These are phyloP conservation scores for Pythium sp. DNA, from an alignment of 352 stramenopile species.

Conservation along the genomic window DNA sequence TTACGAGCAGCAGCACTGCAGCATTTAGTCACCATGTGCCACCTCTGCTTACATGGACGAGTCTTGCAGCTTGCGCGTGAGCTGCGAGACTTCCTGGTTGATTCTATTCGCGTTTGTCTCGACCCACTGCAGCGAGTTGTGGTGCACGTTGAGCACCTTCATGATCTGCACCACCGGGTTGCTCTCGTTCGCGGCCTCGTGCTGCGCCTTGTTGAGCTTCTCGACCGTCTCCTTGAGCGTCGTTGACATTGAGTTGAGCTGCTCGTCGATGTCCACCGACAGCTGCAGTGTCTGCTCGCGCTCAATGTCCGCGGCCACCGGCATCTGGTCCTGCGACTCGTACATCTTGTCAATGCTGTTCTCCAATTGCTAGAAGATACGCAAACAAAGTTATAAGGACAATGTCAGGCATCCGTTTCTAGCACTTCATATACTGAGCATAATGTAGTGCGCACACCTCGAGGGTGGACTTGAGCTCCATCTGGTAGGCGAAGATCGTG, in stretches of 20 bases:
- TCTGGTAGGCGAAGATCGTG: slow-evolving; percentile 87
- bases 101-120: slow-evolving; percentile 68
- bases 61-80: slow-evolving; percentile 68
- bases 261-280: slow-evolving; percentile 83
- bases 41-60: slow-evolving; percentile 43
- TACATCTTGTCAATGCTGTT: slow-evolving; percentile 90
- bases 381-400: neutral
- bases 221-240: slow-evolving; percentile 87
- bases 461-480: slow-evolving; percentile 86
- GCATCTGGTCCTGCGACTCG: slow-evolving; percentile 82
- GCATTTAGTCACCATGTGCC: neutral
- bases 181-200: slow-evolving; percentile 62
- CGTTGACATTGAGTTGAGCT: slow-evolving; percentile 85
- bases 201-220: slow-evolving; percentile 82
- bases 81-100: slow-evolving; percentile 60
- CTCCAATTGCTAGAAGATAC: slow-evolving; percentile 63
- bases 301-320: slow-evolving; percentile 80
- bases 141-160: slow-evolving; percentile 88
- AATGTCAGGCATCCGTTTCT: slow-evolving; percentile 1
- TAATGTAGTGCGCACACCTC: slow-evolving; percentile 38
- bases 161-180: slow-evolving; percentile 87
- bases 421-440: neutral
- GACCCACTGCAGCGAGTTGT: slow-evolving; percentile 87
- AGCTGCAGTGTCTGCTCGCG: slow-evolving; percentile 85
- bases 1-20: neutral